phyloP scores from a whole-genome alignment of 2,329 filamentous ascomycete species.

The Aotearoamyces nothofagi region DNA sequence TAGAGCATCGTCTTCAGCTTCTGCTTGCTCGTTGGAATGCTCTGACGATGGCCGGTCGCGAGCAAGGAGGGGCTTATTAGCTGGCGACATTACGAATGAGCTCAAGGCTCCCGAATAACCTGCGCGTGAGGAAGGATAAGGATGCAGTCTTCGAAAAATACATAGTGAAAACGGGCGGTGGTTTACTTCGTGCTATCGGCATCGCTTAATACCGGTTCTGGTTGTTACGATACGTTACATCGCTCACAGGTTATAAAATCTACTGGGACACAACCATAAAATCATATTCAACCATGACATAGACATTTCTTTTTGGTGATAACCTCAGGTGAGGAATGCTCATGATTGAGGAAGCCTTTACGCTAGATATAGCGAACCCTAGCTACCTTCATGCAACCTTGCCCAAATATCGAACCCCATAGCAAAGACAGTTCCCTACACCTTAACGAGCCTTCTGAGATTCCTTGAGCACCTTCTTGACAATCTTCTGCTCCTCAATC shows the following conservation, averaged over 20 bases:
- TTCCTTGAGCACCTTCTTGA: constrained; percentile 99
- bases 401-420: constrained; percentile 18
- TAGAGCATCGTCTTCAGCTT: constrained; percentile 26
- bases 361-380: constrained; percentile 20
- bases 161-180: too few relatives aligned
- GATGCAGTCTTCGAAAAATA: too few relatives aligned
- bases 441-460: constrained; percentile 39
- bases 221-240: constrained; percentile 6
- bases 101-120: background rate
- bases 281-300: too few relatives aligned
- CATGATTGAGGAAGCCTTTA: constrained; percentile 15
- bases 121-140: background rate
- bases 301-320: too few relatives aligned
- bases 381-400: constrained; percentile 19
- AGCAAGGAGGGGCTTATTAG: constrained; percentile 15
- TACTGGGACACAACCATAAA: background rate
- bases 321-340: too few relatives aligned
- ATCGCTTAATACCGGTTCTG: too few relatives aligned
- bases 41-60: constrained; percentile 36
- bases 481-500: constrained; percentile 99
- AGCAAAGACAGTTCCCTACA: constrained; percentile 14
- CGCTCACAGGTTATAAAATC: background rate
- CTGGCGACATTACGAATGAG: constrained; percentile 7
- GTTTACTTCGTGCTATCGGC: too few relatives aligned
- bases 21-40: constrained; percentile 35